Base-by-base conservation (phyloP, 345 rosid genomes). In the Bretschneidera sinensis region DNA sequence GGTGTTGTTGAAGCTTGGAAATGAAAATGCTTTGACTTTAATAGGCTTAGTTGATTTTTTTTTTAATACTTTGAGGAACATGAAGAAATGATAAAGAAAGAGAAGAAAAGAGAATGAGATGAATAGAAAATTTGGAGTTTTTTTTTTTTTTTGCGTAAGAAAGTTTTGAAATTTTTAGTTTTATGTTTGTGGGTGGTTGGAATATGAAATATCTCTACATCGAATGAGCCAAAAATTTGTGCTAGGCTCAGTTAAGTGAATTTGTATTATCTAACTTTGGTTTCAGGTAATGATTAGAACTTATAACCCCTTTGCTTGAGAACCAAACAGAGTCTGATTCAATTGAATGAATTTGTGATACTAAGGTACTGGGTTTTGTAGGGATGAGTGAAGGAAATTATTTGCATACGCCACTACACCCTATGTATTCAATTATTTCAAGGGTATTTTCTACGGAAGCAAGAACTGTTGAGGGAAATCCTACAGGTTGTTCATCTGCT, bases 401-500 rank as follows among this genome's bases (percentile, higher is more conserved):
- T 57, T 67, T 55, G 59, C 24, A 19, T 18, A 52, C 54, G 48
- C 50, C 39, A 21, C 59, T 17, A 13, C 25, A 35, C 5, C 66
- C 68, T 20, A 0, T 59, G 50, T 35, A 50, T 69, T 60, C 61
- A 4, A 64, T 76, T 59, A 61, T 62, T 31, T 55, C 64, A 0
- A 59, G 50, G 47, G 76, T 73, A 9, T 59, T 78, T 76, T 78
- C 83, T 0, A 56, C 87, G 0, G 71, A 53, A 63, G 70, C 80
- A 0, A 60, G 24, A 65, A 59, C 35, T 0, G 75, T 4, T 22
- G 61, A 43, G 4, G 72, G 61, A 43, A 64, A 62, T 65, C 71
- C 89, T 22, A 71, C 88, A 71, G 90, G 92, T 88, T 72, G 18
- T 43, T 57, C 43, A 20, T 24, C 69, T n/a, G 33, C 43, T 7